Evolutionary conservation across 257 asterid genomes (phyloP).

Genomic region (Cordia subcordata): DNA sequence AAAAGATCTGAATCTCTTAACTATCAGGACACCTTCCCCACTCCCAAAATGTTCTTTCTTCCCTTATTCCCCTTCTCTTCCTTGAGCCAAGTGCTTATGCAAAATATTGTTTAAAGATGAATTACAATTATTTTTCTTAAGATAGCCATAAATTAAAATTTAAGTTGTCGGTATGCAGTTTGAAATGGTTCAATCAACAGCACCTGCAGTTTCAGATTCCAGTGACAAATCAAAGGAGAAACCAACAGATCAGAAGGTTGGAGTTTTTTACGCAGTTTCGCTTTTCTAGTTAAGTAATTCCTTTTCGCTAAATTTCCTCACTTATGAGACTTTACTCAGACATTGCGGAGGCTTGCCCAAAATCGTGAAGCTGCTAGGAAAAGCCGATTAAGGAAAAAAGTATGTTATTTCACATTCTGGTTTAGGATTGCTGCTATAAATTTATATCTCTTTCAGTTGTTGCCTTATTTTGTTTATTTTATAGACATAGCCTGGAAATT

Average conservation of each 20-base stretch:
- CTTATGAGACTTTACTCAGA: constrained; percentile 35
- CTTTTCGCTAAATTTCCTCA: constrained; percentile 16
- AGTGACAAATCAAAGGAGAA: constrained; percentile 76
- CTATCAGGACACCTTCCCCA: too few species aligned
- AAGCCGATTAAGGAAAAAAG: constrained; percentile 89
- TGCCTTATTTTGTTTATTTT: not conserved
- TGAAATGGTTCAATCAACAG: constrained; percentile 57
- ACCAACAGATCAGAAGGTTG: constrained; percentile 68
- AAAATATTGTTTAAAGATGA: too few species aligned
- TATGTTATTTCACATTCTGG: constrained; percentile 26
- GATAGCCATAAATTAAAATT: constrained; percentile 9
- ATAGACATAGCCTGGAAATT: too few species aligned
- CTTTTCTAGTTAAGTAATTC: constrained; percentile 3
- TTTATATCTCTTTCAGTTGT: not conserved
- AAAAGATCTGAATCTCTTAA: too few species aligned
- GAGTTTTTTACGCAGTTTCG: constrained; percentile 4
- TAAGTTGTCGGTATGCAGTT: constrained; percentile 43
- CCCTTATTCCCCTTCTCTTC: not conserved
- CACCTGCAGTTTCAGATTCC: constrained; percentile 48
- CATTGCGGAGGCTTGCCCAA: constrained; percentile 83
- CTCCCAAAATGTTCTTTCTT: too few species aligned
- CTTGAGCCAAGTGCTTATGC: not conserved
- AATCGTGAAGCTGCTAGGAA: constrained; percentile 98
- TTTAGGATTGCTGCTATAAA: not conserved
- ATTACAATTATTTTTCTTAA: too few species aligned